phyloP scores from a whole-genome alignment of 371 early-diverging fungal species.

The Rhizopus sp. region DNA sequence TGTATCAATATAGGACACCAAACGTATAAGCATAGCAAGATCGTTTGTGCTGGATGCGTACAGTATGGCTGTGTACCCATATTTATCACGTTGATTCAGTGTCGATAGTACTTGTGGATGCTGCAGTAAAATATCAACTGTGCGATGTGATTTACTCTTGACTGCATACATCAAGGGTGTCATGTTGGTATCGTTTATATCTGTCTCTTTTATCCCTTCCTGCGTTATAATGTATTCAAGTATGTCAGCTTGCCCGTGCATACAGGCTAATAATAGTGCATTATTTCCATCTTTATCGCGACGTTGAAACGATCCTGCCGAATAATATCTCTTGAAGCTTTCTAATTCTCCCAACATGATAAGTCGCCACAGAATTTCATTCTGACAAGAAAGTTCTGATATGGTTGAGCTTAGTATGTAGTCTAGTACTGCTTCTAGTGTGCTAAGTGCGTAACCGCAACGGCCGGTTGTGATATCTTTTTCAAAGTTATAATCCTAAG shows the following conservation, averaged over 20 bases:
- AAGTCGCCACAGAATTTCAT: slow-evolving; percentile 38
- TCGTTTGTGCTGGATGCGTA: slow-evolving; percentile 12
- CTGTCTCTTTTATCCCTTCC: slow-evolving; percentile 7
- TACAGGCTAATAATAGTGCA: slow-evolving; percentile 40
- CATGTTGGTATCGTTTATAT: slow-evolving; percentile 34
- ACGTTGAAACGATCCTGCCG: slow-evolving; percentile 5
- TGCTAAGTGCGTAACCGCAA: slow-evolving; percentile 54
- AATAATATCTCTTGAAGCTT: not conserved
- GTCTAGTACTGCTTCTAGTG: slow-evolving; percentile 50
- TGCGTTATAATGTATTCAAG: slow-evolving; percentile 32
- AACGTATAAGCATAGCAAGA: not conserved
- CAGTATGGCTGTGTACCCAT: slow-evolving; percentile 45
- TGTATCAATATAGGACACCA: not conserved
- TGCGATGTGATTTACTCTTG: slow-evolving; percentile 24
- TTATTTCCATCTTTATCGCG: slow-evolving; percentile 47
- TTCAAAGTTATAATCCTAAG: slow-evolving; percentile 48
- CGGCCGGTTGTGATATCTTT: slow-evolving; percentile 37
- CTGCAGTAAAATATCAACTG: slow-evolving; percentile 25
- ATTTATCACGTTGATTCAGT: slow-evolving; percentile 27
- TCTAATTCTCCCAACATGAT: slow-evolving; percentile 5
- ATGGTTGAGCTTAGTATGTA: slow-evolving; percentile 34
- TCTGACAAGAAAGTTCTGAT: slow-evolving; percentile 30
- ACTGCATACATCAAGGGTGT: slow-evolving; percentile 49
- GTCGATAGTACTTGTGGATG: slow-evolving; percentile 7
- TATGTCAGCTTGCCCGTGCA: slow-evolving; percentile 28